These are phyloP conservation scores for Neonectria faginata DNA, from an alignment of 2,329 filamentous ascomycete species.

Conservation along the genomic window DNA sequence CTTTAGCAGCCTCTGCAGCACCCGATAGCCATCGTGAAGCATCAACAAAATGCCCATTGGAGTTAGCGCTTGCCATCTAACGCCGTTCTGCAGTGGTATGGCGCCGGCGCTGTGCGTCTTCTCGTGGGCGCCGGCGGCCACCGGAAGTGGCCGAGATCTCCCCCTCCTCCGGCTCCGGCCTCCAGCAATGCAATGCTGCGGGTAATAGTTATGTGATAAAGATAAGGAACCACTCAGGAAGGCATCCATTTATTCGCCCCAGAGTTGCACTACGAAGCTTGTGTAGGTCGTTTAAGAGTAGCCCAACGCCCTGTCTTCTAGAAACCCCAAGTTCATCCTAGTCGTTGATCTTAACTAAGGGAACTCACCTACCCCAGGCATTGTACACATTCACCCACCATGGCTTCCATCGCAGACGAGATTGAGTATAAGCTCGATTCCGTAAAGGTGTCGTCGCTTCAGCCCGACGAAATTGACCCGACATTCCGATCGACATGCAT, in stretches of 20 bases:
- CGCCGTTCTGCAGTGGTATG: neutral
- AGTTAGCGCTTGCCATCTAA: neutral
- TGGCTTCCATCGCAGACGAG: constrained; percentile 56
- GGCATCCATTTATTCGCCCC: neutral
- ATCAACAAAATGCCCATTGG: neutral
- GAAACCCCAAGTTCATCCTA: neutral
- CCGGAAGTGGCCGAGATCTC: constrained; percentile 50
- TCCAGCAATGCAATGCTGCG: constrained; percentile 16
- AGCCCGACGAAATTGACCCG: constrained; percentile 67
- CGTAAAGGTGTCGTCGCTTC: constrained; percentile 61
- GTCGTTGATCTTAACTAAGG: constrained; percentile 1
- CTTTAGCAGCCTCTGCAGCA: constrained; percentile 5
- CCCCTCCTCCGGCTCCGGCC: constrained; percentile 34
- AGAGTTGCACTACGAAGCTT: constrained; percentile 1
- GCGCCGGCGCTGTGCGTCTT: constrained; percentile 17
- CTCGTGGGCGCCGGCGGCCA: constrained; percentile 35
- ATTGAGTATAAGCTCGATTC: constrained; percentile 68
- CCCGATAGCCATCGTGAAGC: constrained; percentile 1
- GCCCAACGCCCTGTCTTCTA: constrained; percentile 6
- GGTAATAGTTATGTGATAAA: constrained; percentile 33
- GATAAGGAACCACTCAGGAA: constrained; percentile 32
- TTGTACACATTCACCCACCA: constrained; percentile 34
- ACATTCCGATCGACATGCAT: constrained; percentile 72
- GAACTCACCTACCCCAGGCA: neutral
- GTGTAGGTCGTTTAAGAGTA: constrained; percentile 10